Evolutionary conservation across 371 early-diverging fungal genomes (phyloP), one percentile per base, ranked within the genome.

Genomic region (Blakeslea trispora): DNA sequence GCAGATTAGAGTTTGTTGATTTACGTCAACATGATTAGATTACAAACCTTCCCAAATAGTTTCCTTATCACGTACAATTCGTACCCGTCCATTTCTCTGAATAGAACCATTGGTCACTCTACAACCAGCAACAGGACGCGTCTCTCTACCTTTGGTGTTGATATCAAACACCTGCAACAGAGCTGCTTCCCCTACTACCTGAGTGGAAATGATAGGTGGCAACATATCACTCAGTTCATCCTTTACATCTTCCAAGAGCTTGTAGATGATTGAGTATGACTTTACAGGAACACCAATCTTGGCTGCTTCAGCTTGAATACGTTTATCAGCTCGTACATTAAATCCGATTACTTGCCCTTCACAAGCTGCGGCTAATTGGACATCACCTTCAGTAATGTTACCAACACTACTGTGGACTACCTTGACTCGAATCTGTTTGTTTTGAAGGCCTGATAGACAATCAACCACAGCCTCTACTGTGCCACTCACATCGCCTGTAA

Each of bases 401-500:
- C 98, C 98, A 2, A 97, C 96, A 5, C 92, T 90, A 14, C 84
- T 77, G 46, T 77, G 74, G 14, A 96, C 81, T 9, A 96, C 85
- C 23, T 85, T 83, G 48, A 87, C 79, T 9, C 77, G 65, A 57
- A 93, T 89, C 59, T 94, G 89, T 61, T 90, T 85, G 28, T 77
- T 82, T 2, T 94, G 92, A 18, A 98, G 66, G 5, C 85, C 84
- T 43, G 77, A 60, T 14, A 98, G 68, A n/a, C 89, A 85, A 49
- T 88, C 88, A 1, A 83, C 79, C 5, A 98, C 81, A 0, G 98
- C 97, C 67, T 97, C 98, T 9, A 93, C 82, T 3, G 97, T 93
- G 21, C 98, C 98, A 49, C 91, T 90, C 4, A 98, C 98, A 70
- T 98, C 98, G 50, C 90, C 93, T 84, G 81, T 72, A 46, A n/a